Evolutionary conservation across 2,329 filamentous ascomycete species (phyloP).

Genomic region (Alternaria brassicicola): DNA sequence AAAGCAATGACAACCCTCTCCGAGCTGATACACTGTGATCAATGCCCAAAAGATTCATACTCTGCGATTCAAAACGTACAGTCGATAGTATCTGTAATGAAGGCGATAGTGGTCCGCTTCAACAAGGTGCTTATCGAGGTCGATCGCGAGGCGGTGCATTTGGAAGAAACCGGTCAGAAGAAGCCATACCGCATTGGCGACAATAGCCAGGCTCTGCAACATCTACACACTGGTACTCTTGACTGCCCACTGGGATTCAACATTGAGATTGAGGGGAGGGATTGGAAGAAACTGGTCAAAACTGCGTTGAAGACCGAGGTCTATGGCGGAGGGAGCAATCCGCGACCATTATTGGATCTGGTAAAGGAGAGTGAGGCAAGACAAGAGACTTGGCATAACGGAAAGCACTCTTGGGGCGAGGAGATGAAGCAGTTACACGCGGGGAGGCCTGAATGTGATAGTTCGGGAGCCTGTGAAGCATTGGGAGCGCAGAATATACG

Average conservation of each 20-base stretch:
- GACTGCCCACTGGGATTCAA: slow-evolving; percentile 55
- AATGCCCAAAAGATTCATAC: slow-evolving; percentile 52
- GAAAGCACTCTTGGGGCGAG: slow-evolving; percentile 15
- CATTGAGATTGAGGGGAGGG: slow-evolving; percentile 51
- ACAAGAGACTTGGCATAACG: slow-evolving; percentile 52
- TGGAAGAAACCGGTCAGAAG: slow-evolving; percentile 38
- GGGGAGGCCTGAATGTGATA: slow-evolving; percentile 7
- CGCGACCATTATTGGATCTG: slow-evolving; percentile 41
- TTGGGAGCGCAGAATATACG: slow-evolving; percentile 23
- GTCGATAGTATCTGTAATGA: slow-evolving; percentile 51
- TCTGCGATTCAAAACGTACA: slow-evolving; percentile 55
- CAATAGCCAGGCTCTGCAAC: slow-evolving; percentile 43
- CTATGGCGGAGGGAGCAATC: slow-evolving; percentile 44
- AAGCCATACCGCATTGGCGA: slow-evolving; percentile 55
- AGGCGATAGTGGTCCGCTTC: slow-evolving; percentile 52
- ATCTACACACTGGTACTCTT: slow-evolving; percentile 52
- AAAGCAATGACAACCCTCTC: slow-evolving; percentile 51
- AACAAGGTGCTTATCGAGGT: slow-evolving; percentile 50
- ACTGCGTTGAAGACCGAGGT: slow-evolving; percentile 55
- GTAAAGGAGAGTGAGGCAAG: slow-evolving; percentile 50
- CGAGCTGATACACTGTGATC: slow-evolving; percentile 49
- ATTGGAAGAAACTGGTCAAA: slow-evolving; percentile 54
- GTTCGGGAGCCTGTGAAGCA: slow-evolving; percentile 18
- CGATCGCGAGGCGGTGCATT: slow-evolving; percentile 47
- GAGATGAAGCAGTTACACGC: slow-evolving; percentile 33